A percentile compares a stretch with the other conserved stretches of the same genome.
Conservation (phyloP, 2,329 filamentous ascomycete species). For the Aspergillus pseudonomiae region DNA sequence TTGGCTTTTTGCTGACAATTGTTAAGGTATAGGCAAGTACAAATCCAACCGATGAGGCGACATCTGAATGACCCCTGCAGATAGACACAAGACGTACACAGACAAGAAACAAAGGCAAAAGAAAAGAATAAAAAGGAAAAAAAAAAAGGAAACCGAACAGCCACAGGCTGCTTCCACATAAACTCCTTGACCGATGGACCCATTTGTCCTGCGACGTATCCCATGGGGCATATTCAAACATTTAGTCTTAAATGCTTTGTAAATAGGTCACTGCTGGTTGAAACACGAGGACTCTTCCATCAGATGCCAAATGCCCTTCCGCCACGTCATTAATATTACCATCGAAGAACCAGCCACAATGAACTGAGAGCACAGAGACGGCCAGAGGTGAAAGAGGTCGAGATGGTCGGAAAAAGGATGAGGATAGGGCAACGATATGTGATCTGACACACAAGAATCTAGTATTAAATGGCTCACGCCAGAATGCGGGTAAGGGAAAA, state of each 20-base stretch:
- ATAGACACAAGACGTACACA: not conserved
- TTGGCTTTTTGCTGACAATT: not conserved
- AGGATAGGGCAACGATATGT: slow-evolving; percentile 21
- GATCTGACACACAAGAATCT: slow-evolving; percentile 29
- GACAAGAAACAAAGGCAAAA: slow-evolving; percentile 3
- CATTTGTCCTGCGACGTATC: slow-evolving; percentile 16
- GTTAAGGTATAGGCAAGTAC: not conserved
- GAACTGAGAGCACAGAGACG: slow-evolving; percentile 8
- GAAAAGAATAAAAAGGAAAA: slow-evolving; percentile 6
- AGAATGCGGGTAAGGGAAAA: slow-evolving; percentile 19
- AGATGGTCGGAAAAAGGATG: slow-evolving; percentile 12
- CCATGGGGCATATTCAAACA: slow-evolving; percentile 20
- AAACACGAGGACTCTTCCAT: slow-evolving; percentile 17
- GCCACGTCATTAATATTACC: slow-evolving; percentile 20
- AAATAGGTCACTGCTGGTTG: slow-evolving; percentile 6
- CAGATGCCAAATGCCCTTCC: slow-evolving; percentile 19
- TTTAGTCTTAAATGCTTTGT: slow-evolving; percentile 8
- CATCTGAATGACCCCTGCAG: slow-evolving; percentile 2
- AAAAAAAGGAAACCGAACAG: slow-evolving; percentile 13
- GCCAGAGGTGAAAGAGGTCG: slow-evolving; percentile 3
- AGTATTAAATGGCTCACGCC: slow-evolving; percentile 32
- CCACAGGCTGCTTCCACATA: slow-evolving; percentile 19
- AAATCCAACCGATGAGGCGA: slow-evolving; percentile 5
- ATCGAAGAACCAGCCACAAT: slow-evolving; percentile 11
- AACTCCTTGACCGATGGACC: slow-evolving; percentile 23